Evolutionary conservation across 1,284 basidiomycete species (phyloP).

Genomic region (Serendipita sp.): DNA sequence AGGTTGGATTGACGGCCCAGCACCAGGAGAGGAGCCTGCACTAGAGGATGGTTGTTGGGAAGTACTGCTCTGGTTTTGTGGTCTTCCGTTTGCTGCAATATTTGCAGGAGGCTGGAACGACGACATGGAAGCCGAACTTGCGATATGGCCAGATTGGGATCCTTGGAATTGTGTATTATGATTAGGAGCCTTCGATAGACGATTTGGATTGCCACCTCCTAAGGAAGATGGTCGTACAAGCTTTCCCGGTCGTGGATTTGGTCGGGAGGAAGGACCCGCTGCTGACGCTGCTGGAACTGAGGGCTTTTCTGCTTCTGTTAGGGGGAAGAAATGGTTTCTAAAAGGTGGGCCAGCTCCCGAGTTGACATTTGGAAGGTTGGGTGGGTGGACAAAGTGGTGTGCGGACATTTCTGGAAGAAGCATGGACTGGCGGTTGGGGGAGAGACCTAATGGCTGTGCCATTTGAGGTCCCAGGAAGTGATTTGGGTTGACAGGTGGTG

Average conservation of each 20-base stretch:
- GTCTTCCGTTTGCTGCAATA: neutral
- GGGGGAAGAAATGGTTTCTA: neutral
- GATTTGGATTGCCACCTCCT: neutral
- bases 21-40: neutral
- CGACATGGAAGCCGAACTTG: neutral
- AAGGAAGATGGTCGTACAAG: neutral
- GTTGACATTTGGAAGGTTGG: neutral
- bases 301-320: neutral
- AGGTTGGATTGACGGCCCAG: neutral
- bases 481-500: neutral
- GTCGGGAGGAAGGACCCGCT: neutral
- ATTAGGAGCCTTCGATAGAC: neutral
- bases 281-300: neutral
- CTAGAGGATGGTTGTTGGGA: neutral
- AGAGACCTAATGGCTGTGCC: neutral
- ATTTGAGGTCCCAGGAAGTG: neutral
- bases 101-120: neutral
- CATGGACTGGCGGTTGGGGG: neutral
- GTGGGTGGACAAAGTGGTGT: neutral
- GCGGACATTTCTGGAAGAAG: neutral
- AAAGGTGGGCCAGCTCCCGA: neutral
- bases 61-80: neutral
- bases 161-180: neutral
- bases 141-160: neutral
- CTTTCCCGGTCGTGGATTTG: neutral